Conservation (phyloP, 1,139 yeast species). For the Scheffersomyces titani region DNA sequence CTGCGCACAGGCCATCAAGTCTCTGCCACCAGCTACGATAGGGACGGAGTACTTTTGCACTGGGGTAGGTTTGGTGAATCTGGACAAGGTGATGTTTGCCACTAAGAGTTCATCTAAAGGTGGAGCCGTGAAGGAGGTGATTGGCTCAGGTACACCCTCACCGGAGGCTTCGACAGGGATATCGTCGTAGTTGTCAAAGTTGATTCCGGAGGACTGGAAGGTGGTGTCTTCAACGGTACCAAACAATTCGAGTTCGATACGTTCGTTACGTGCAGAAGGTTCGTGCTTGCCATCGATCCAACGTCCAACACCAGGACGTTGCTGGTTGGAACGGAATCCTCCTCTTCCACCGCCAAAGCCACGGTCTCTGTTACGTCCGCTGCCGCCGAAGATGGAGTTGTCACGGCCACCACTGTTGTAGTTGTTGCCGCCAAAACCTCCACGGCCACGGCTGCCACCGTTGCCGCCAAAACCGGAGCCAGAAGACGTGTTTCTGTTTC, state of each 20-base stretch:
- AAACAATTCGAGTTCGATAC: conserved; percentile 76
- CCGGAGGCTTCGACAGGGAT: conserved; percentile 99
- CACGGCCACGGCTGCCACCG: conserved; percentile 26
- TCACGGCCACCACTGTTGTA: conserved; percentile 3
- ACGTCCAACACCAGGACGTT: conserved; percentile 57
- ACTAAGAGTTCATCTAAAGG: conserved; percentile 88
- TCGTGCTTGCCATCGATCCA: conserved; percentile 89
- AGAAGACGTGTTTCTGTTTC: conserved; percentile 26
- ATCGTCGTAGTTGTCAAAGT: conserved; percentile 97
- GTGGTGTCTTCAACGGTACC: conserved; percentile 83
- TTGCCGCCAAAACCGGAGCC: conserved; percentile 23
- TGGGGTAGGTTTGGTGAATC: conserved; percentile 96
- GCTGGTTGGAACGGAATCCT: conserved; percentile 26
- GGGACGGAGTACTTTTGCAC: conserved; percentile 99
- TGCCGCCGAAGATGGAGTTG: conserved; percentile 11
- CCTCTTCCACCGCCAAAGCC: conserved; percentile 29
- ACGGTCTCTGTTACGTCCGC: conserved; percentile 19
- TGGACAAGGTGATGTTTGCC: conserved; percentile 82
- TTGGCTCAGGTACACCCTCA: conserved; percentile 92
- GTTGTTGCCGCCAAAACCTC: conserved; percentile 25
- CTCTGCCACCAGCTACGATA: conserved; percentile 92
- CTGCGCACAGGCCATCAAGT: conserved; percentile 99
- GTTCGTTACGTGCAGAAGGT: conserved; percentile 75
- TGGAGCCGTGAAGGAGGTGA: conserved; percentile 83
- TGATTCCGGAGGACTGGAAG: conserved; percentile 94